Conservation (phyloP, 148 eudicot species). For the Arctostaphylos glauca region DNA sequence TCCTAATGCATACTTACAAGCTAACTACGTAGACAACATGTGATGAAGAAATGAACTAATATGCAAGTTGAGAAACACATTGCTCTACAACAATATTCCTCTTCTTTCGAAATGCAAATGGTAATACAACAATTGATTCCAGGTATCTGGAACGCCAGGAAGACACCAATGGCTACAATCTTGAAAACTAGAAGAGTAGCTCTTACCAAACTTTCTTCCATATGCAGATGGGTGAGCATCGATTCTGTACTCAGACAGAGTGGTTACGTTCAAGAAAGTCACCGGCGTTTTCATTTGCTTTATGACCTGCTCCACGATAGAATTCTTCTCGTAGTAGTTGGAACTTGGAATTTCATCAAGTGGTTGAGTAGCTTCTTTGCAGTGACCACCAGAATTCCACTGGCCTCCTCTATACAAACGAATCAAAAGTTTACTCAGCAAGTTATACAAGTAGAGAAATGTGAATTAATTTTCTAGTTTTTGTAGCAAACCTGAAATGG, state of each 20-base stretch:
- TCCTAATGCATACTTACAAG: constrained; percentile 5
- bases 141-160: constrained; percentile 91
- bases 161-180: constrained; percentile 99
- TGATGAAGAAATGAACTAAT: background rate
- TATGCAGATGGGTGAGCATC: constrained; percentile 88
- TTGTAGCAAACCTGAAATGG: constrained; percentile 73
- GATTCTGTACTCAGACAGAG: constrained; percentile 66
- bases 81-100: constrained; percentile 14
- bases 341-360: constrained; percentile 28
- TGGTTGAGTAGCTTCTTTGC: constrained; percentile 69
- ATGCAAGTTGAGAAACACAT: background rate
- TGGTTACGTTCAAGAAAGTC: constrained; percentile 60
- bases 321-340: constrained; percentile 51
- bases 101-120: constrained; percentile 36
- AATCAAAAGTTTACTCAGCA: constrained; percentile 14
- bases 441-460: background rate
- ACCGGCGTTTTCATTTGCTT: constrained; percentile 66
- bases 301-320: constrained; percentile 53
- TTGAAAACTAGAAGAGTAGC: constrained; percentile 40
- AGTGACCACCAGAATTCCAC: constrained; percentile 95
- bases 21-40: background rate
- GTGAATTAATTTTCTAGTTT: background rate
- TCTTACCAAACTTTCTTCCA: constrained; percentile 46
- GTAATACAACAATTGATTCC: constrained; percentile 80
- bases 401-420: constrained; percentile 67